Base-by-base conservation (phyloP, 2,329 filamentous ascomycete species). In the Fusarium concolor region DNA sequence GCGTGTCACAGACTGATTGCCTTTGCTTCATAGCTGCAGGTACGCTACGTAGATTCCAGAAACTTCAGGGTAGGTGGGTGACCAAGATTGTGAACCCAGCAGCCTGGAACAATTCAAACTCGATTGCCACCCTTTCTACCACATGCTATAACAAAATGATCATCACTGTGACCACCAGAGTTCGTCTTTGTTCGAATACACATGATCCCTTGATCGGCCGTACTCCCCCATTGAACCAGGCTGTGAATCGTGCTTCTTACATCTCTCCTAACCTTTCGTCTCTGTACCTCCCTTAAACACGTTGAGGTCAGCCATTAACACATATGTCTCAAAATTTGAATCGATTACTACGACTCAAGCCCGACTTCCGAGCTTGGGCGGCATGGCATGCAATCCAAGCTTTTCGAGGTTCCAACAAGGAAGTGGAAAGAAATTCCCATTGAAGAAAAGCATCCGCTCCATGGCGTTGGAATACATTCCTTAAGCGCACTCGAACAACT, bases 1-100 rank as follows among this genome's bases (percentile, higher is more conserved):
- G 62, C 54, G 68, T 64, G 71, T 74, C 59, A 54, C 71, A 71
- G 61, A 67, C 38, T 62, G 62, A 63, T 62, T 71, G 50, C 42
- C 55, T 68, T 43, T 64, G 56, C 53, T 56, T 24, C 43, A 60
- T 42, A 31, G n/a, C 38, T 43, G 18, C 45, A 52, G 37, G 42
- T 33, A 41, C 38, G 28, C 24, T n/a, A 18, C 33, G 3, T 31
- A 42, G 18, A 39, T 42, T 43, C 11, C 18, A 29, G 37, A 10
- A 18, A n/a, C 31, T 39, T 24, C 20, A 62, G 57, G 57, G 47
- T 62, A 56, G 41, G 28, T 29, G 6, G 5, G 28, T 33, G 29
- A 37, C 29, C 39, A 33, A n/a, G 35, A 28, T 29, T 38, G 43
- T 44, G 49, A 72, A 52, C 53, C 68, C 55, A 62, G 54, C 10